Conservation (phyloP, 805 yeast species). For the Barnettozyma californica region DNA sequence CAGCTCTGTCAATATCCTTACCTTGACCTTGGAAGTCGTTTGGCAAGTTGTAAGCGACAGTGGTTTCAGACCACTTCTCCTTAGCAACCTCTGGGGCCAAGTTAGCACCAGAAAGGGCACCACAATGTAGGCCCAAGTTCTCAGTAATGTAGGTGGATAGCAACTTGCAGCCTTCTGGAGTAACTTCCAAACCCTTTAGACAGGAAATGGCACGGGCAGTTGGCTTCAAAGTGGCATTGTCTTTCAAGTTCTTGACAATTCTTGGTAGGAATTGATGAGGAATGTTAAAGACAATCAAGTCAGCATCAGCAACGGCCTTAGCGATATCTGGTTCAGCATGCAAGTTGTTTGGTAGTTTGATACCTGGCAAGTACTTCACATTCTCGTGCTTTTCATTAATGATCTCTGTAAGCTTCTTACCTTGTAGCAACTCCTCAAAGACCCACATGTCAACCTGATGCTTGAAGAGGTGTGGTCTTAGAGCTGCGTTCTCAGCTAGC, state of each 20-base stretch:
- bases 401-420: conserved; percentile 72
- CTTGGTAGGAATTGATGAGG: conserved; percentile 93
- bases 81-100: conserved; percentile 95
- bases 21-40: conserved; percentile 45
- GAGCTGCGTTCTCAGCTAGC: conserved; percentile 79
- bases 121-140: conserved; percentile 82
- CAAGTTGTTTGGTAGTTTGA: conserved; percentile 80
- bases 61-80: conserved; percentile 95
- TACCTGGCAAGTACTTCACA: conserved; percentile 89
- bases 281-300: conserved; percentile 85
- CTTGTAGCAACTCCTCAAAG: conserved; percentile 76
- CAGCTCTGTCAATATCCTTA: conserved; percentile 54
- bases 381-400: conserved; percentile 90
- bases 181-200: conserved; percentile 84
- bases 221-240: conserved; percentile 58
- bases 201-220: conserved; percentile 87
- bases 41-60: conserved; percentile 85
- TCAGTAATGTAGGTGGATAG: conserved; percentile 76
- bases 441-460: conserved; percentile 94
- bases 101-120: conserved; percentile 96
- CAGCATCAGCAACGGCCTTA: conserved; percentile 74
- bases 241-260: conserved; percentile 64
- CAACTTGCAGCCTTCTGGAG: conserved; percentile 77
- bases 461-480: conserved; percentile 67
- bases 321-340: conserved; percentile 82